Percentiles rank a stretch among this genome's conserved stretches.
phyloP scores from a whole-genome alignment of 345 rosid genomes.

The Dipteronia sinensis region DNA sequence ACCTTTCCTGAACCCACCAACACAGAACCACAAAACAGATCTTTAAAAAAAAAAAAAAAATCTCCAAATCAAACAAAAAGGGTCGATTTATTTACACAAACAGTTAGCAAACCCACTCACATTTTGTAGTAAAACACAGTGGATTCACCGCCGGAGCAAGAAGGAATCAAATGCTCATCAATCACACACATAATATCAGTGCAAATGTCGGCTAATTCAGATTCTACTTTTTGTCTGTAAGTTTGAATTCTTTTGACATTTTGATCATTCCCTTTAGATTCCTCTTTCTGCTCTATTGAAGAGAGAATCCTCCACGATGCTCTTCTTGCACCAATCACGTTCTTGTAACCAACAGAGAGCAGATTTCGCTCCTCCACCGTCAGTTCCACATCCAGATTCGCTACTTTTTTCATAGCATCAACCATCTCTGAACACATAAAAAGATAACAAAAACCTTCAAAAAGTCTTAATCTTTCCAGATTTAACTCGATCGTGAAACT shows the following conservation, averaged over 20 bases:
- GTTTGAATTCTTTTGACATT: constrained; percentile 56
- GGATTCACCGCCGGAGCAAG: constrained; percentile 59
- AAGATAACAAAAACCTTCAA: neutral
- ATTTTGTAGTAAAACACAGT: constrained; percentile 68
- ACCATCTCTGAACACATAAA: constrained; percentile 47
- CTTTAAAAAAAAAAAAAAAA: constrained; percentile 9
- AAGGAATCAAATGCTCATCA: constrained; percentile 70
- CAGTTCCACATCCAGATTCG: constrained; percentile 53
- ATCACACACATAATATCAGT: constrained; percentile 59
- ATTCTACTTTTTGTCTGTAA: constrained; percentile 65
- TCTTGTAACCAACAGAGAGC: constrained; percentile 63
- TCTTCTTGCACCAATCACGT: constrained; percentile 59
- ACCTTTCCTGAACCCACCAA: constrained; percentile 54
- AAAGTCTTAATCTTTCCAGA: too few relatives aligned
- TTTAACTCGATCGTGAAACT: neutral
- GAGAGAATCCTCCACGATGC: constrained; percentile 63
- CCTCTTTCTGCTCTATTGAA: constrained; percentile 58
- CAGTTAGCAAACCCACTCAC: constrained; percentile 32
- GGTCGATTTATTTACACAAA: too few relatives aligned
- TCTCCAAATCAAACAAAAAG: constrained; percentile 6
- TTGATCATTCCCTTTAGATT: constrained; percentile 53
- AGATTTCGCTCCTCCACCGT: constrained; percentile 60
- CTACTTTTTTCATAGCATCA: constrained; percentile 54
- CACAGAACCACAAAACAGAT: constrained; percentile 17
- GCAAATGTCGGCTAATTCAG: constrained; percentile 54